Evolutionary conservation across 2,329 filamentous ascomycete species (phyloP), one percentile per base, ranked within the genome.

Genomic region (Colletotrichum ledebouriae): DNA sequence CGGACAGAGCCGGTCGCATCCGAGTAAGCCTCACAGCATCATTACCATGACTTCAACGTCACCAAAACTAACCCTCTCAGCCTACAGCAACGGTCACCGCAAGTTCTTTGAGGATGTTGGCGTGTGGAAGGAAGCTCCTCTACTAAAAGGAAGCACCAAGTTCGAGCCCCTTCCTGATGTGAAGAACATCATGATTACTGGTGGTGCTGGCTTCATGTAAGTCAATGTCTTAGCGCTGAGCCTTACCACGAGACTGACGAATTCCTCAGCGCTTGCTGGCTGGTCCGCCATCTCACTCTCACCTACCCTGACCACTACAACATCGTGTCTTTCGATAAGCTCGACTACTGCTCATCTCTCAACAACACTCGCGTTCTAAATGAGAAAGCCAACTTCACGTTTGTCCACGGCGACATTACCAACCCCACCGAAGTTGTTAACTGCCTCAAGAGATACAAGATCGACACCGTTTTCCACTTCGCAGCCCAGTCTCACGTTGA

Each of bases 401-500:
- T 95, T 77, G 91, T 93, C 78, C 89, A 92, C 76, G 92, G 93
- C 63, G 92, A 95, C 74, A 89, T 95, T 72, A 94, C 90, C 37
- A 89, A 90, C 71, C 89, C 89, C 1, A 82, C 83, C 6, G 88
- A 92, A 73, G 91, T 95, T 3, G 84, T 92, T 71, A 86, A 87
- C 73, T 93, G 90, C 75, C 85, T 95, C 75, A 86, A 91, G 76
- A 86, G 88, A 69, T 84, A 93, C 80, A 85, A 87, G 39, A 91
- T 95, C 73, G 93, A 95, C 76, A 94, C 92, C 59, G 86, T 96
- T 70, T 89, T 95, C 78, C 92, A 95, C 78, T 94, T 96, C 74
- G 93, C 93, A 3, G 93, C 93, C n/a, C 91, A 94, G 79, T 93
- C 91, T 7, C 92, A 95, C 76, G 93, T 96, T 58, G 92, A 95